A percentile compares a stretch with the other conserved stretches of the same genome.
Evolutionary conservation across 345 rosid genomes (phyloP).

Genomic region (Syzygium grande): DNA sequence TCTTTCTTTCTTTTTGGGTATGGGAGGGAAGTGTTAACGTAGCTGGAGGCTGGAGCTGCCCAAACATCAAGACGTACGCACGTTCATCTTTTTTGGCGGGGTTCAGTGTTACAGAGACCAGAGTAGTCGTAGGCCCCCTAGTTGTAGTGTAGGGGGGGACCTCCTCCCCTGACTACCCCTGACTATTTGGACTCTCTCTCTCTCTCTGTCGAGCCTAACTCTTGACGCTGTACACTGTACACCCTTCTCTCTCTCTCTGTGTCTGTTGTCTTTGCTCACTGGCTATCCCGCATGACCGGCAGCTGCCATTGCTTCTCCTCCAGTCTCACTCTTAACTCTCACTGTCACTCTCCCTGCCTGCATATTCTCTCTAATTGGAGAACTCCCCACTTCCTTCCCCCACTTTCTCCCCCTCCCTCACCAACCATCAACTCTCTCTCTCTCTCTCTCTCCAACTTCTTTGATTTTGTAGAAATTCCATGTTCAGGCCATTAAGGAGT

Average conservation of each 20-base stretch:
- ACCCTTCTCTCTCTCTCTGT: background rate
- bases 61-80: background rate
- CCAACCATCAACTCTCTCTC: background rate
- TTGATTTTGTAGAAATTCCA: background rate
- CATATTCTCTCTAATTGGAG: background rate
- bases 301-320: background rate
- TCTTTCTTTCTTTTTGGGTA: background rate
- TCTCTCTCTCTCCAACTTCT: background rate
- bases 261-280: background rate
- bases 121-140: too few relatives aligned
- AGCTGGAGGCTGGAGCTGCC: background rate
- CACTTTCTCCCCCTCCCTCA: too few relatives aligned
- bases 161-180: background rate
- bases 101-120: background rate
- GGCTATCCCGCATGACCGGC: background rate
- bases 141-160: background rate
- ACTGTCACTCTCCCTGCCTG: background rate
- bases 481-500: background rate
- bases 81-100: background rate
- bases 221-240: background rate
- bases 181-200: background rate
- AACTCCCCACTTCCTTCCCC: background rate
- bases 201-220: background rate
- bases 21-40: background rate
- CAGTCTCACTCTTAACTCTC: background rate